phyloP scores from a whole-genome alignment of 2,329 filamentous ascomycete genomes.

The Beauveria brongniartii region DNA sequence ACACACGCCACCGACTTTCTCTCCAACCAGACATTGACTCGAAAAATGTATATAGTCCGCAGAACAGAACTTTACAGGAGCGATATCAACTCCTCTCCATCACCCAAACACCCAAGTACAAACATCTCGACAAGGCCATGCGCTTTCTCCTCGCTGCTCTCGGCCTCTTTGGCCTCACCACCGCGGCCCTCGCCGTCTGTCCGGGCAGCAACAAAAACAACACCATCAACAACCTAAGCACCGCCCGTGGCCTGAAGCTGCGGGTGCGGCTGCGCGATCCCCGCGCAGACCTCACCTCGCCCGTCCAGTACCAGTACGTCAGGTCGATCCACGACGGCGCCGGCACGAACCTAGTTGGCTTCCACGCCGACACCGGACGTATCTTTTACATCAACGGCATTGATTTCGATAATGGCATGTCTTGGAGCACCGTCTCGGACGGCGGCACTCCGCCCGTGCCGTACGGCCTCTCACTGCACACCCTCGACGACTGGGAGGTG shows the following conservation, averaged over 20 bases:
- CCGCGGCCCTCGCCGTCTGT: not conserved
- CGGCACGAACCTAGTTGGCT: constrained; percentile 26
- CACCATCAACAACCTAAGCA: not conserved
- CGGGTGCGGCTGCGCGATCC: constrained; percentile 30
- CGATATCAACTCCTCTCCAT: too few relatives aligned
- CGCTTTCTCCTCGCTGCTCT: constrained; percentile 30
- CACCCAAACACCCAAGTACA: too few relatives aligned
- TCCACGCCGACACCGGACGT: constrained; percentile 17
- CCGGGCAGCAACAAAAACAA: not conserved
- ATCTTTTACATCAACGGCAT: constrained; percentile 38
- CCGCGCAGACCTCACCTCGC: constrained; percentile 24
- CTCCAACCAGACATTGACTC: constrained; percentile 30
- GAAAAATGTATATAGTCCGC: not conserved
- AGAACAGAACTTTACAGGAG: not conserved
- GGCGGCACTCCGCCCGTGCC: constrained; percentile 26
- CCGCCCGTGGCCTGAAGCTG: constrained; percentile 23
- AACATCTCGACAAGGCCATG: constrained; percentile 14
- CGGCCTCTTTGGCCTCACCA: not conserved
- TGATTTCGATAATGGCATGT: constrained; percentile 17
- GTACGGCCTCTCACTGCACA: constrained; percentile 20
- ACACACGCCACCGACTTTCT: not conserved
- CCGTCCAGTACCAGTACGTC: constrained; percentile 25
- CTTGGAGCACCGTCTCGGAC: constrained; percentile 27
- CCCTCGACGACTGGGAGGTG: constrained; percentile 19
- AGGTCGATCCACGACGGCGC: constrained; percentile 30